These are phyloP conservation scores for Podospora didyma DNA, from an alignment of 495 filamentous ascomycete species.

Conservation along the genomic window DNA sequence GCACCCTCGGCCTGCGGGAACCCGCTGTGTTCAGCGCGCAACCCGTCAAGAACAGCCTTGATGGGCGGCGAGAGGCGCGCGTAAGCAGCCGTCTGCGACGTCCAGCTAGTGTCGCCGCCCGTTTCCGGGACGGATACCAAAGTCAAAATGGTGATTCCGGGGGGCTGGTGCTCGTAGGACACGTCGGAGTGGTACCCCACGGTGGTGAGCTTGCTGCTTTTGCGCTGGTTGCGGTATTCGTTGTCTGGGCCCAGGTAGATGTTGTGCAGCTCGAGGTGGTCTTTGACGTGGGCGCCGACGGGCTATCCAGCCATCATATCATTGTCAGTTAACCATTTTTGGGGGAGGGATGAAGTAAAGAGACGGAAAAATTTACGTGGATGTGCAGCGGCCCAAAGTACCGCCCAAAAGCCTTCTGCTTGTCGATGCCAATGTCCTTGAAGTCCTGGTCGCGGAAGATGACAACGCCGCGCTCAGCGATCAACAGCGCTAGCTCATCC, in stretches of 20 bases:
- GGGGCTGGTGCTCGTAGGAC: constrained; percentile 75
- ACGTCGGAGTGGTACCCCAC: constrained; percentile 45
- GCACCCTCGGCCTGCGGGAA: constrained; percentile 67
- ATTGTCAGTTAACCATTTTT: neutral
- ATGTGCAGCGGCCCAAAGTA: constrained; percentile 68
- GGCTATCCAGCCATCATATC: constrained; percentile 25
- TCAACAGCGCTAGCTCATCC: constrained; percentile 69
- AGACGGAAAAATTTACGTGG: constrained; percentile 33
- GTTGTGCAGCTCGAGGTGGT: constrained; percentile 42
- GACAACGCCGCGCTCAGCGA: constrained; percentile 69
- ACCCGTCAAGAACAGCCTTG: constrained; percentile 65
- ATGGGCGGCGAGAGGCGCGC: constrained; percentile 63
- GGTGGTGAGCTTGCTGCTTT: constrained; percentile 45
- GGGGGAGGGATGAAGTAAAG: neutral
- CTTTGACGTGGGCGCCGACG: constrained; percentile 41
- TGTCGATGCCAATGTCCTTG: constrained; percentile 56
- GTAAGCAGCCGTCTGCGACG: constrained; percentile 70
- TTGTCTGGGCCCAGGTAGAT: constrained; percentile 48
- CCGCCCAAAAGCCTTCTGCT: constrained; percentile 59
- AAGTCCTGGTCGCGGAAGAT: constrained; percentile 68
- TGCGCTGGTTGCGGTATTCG: constrained; percentile 38
- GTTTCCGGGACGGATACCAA: constrained; percentile 65
- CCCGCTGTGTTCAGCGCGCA: constrained; percentile 69
- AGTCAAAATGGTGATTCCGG: constrained; percentile 69
- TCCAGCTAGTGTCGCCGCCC: constrained; percentile 75